Conservation (phyloP, 2,329 filamentous ascomycete genomes). For the Aspergillus terreus region DNA sequence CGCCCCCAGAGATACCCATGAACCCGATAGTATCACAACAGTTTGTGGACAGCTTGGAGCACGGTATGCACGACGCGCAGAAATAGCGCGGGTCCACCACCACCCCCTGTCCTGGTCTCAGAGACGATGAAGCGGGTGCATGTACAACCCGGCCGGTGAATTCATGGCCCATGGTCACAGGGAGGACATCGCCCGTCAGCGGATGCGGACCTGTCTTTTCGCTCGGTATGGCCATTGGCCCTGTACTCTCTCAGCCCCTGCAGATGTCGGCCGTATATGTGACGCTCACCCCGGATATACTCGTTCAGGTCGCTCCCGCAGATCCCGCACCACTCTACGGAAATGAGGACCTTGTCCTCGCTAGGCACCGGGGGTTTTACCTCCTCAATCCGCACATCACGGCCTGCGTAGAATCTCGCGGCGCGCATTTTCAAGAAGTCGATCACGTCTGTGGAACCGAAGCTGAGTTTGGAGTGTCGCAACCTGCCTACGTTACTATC, state of each 20-base stretch:
- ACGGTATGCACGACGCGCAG: slow-evolving; percentile 7
- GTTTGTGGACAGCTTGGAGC: slow-evolving; percentile 6
- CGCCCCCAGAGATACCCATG: slow-evolving; percentile 11
- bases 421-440: slow-evolving; percentile 6
- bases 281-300: slow-evolving; percentile 4
- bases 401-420: slow-evolving; percentile 8
- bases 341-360: slow-evolving; percentile 7
- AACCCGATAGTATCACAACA: slow-evolving; percentile 9
- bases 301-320: slow-evolving; percentile 13
- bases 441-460: not conserved
- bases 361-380: not conserved
- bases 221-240: slow-evolving; percentile 6
- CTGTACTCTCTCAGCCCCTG: not conserved
- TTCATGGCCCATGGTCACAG: slow-evolving; percentile 12
- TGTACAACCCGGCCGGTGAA: slow-evolving; percentile 8
- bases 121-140: not conserved
- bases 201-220: slow-evolving; percentile 6
- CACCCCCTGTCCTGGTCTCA: slow-evolving; percentile 4
- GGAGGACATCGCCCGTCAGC: slow-evolving; percentile 6
- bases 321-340: slow-evolving; percentile 14
- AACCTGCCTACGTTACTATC: no score
- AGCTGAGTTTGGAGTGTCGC: not conserved
- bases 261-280: not conserved
- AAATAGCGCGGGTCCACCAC: slow-evolving; percentile 13
- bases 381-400: slow-evolving; percentile 10